A percentile compares a stretch with the other conserved stretches of the same genome.
Conservation (phyloP, 495 filamentous ascomycete genomes). For the Neurospora sublineolata region DNA sequence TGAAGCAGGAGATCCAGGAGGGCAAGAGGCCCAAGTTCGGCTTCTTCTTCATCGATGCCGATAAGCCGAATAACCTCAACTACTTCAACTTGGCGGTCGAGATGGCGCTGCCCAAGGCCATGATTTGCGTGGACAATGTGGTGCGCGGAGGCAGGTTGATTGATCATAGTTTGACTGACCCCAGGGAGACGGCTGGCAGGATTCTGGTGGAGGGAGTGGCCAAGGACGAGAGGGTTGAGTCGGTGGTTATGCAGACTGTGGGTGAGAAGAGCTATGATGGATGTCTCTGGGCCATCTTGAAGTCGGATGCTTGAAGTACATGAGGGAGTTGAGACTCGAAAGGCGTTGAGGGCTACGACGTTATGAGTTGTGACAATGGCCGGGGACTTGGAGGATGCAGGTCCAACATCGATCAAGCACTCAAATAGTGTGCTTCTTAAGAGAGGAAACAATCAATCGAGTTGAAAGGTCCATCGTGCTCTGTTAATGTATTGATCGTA, state of each 20-base stretch:
- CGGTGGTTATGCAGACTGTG: constrained; percentile 38
- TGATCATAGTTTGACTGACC: constrained; percentile 3
- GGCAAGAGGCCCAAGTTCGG: constrained; percentile 36
- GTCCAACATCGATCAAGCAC: background rate
- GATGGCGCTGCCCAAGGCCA: constrained; percentile 23
- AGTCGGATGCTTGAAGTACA: constrained; percentile 14
- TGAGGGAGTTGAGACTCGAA: background rate
- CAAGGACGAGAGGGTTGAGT: constrained; percentile 33
- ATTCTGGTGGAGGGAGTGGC: constrained; percentile 35
- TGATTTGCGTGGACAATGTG: constrained; percentile 39
- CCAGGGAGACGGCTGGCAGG: constrained; percentile 7
- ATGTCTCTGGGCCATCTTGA: constrained; percentile 26
- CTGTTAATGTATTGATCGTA: background rate
- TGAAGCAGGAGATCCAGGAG: constrained; percentile 31
- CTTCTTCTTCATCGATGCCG: constrained; percentile 43
- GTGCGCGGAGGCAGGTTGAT: constrained; percentile 29
- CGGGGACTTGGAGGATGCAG: background rate
- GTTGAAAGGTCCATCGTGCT: background rate
- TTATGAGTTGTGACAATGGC: background rate
- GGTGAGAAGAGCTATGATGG: constrained; percentile 44
- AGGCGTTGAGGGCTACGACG: background rate
- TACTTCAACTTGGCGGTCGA: constrained; percentile 37
- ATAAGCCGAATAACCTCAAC: constrained; percentile 34
- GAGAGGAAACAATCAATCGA: background rate
- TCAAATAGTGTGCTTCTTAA: background rate